Evolutionary conservation across 768 basidiomycete genomes (phyloP).

Genomic region (Plicaturopsis crispa): DNA sequence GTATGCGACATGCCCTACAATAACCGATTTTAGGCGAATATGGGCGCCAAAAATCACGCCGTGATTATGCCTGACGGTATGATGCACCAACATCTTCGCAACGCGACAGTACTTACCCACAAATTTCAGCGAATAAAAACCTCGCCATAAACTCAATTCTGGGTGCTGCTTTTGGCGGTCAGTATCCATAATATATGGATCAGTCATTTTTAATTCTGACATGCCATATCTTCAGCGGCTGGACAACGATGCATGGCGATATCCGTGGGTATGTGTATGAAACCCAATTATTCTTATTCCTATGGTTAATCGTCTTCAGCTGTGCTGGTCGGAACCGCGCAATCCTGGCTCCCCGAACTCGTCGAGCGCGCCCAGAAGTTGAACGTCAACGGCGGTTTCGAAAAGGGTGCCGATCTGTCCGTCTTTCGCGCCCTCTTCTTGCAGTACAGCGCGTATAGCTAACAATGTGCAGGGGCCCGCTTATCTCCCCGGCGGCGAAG

Average conservation of each 20-base stretch:
- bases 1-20: conserved; percentile 1
- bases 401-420: conserved; percentile 75
- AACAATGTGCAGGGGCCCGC: conserved; percentile 47
- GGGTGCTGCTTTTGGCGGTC: conserved; percentile 90
- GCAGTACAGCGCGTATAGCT: neutral
- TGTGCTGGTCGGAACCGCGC: conserved; percentile 76
- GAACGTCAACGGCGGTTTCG: conserved; percentile 87
- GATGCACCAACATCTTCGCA: no score
- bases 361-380: conserved; percentile 74
- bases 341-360: conserved; percentile 81
- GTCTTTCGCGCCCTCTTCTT: conserved; percentile 9
- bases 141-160: conserved; percentile 85
- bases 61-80: conserved; percentile 90
- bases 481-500: conserved; percentile 81
- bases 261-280: conserved; percentile 61
- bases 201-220: no score
- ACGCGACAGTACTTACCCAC: no score
- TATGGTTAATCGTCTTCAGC: conserved; percentile 26
- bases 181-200: no score
- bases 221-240: conserved; percentile 52
- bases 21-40: conserved; percentile 54
- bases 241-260: conserved; percentile 98
- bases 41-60: conserved; percentile 98
- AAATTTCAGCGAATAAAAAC: conserved; percentile 80
- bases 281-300: neutral